These are phyloP conservation scores for Wickerhamiella dianesei DNA, from an alignment of 805 yeast species.

Conservation along the genomic window DNA sequence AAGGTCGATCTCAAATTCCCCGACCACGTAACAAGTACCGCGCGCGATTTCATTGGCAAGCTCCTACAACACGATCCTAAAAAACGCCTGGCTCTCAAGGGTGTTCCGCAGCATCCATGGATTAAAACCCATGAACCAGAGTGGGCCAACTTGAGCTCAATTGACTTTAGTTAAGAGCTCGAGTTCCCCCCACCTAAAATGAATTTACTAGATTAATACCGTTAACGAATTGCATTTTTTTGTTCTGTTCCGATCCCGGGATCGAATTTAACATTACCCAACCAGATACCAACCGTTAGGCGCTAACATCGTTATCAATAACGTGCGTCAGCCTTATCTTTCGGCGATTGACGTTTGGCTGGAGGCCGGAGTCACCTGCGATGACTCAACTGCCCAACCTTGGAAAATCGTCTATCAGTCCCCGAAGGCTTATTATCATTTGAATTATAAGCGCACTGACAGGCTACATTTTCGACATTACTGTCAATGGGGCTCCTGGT, in stretches of 20 bases:
- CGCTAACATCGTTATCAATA: too few relatives aligned
- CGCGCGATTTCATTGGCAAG: conserved; percentile 54
- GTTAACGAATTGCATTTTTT: too few relatives aligned
- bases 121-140: conserved; percentile 45
- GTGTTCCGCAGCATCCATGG: conserved; percentile 75
- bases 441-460: neutral
- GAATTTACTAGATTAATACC: neutral
- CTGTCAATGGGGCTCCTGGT: conserved; percentile 16
- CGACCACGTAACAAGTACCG: conserved; percentile 51
- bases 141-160: conserved; percentile 33
- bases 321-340: neutral
- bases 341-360: neutral
- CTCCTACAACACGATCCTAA: conserved; percentile 57
- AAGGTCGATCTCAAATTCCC: conserved; percentile 69
- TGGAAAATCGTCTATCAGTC: neutral
- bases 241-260: too few relatives aligned
- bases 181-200: neutral
- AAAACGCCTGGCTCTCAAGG: conserved; percentile 45
- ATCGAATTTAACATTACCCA: too few relatives aligned
- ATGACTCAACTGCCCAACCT: neutral
- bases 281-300: too few relatives aligned
- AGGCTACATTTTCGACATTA: neutral
- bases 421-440: neutral
- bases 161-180: neutral
- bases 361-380: neutral